Evolutionary conservation across 2,329 filamentous ascomycete genomes (phyloP), one percentile per base, ranked within the genome.

Genomic region (Cytospora piceicola): DNA sequence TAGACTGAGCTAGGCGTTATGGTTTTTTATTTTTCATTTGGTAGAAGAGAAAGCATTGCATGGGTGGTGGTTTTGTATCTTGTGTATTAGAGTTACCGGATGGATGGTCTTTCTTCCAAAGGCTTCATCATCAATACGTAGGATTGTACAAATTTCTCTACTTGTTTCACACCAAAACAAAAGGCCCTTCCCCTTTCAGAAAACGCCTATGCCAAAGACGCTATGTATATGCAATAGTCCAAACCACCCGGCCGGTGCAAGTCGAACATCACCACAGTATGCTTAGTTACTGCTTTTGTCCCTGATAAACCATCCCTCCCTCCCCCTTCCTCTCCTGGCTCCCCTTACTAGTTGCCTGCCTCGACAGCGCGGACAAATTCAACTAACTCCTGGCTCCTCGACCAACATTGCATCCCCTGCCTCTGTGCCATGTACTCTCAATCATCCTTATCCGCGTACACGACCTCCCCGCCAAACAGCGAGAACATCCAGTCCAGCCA

Each of bases 401-500:
- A 46, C 7, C 42, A 46, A 7, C 42, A 15, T 36, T 54, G n/a
- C 20, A 34, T 30, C 34, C 20, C 27, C 36, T n/a, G 24, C 42
- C 36, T 7, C 8, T 8, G 20, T 39, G 5, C 32, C 8, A 8
- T n/a, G 29, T 14, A 32, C n/a, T 5, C 42, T 67, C 72, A 88
- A 64, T 88, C 86, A 65, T 88, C 86, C 78, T 85, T 87, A 68
- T 87, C 85, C 12, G 80, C 79, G 71, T 77, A 82, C 67, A 83
- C 79, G 63, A 88, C 83, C 70, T 88, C 86, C 27, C 85, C 82
- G 52, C 82, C 81, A 73, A 89, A 89, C 49, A 88, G 77, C 4
- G 81, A 78, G 72, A 88, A 87, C 62, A 81, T 82, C 22, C 79
- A 78, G 72, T 89, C 87, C 29, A 90, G 77, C 79, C 82, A 88